A percentile compares a stretch with the other conserved stretches of the same genome.
phyloP scores from a whole-genome alignment of 148 eudicot genomes.

The Fagopyrum homotropicum region DNA sequence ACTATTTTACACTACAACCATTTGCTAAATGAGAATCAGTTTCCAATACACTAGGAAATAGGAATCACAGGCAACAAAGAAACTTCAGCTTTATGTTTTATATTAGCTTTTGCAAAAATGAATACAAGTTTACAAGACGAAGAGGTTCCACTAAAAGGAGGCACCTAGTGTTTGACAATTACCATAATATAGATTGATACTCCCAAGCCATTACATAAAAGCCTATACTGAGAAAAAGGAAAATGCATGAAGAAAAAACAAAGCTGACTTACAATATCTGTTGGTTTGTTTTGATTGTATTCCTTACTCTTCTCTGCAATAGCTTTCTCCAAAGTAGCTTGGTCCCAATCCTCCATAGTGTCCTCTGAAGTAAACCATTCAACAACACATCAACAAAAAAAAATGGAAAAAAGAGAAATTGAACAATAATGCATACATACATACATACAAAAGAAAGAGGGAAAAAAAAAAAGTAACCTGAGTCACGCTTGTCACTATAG shows the following conservation, averaged over 20 bases:
- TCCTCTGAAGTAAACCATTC: slow-evolving; percentile 23
- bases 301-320: slow-evolving; percentile 68
- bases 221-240: neutral
- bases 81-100: neutral
- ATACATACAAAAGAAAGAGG: too few relatives aligned
- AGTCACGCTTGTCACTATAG: slow-evolving; percentile 63
- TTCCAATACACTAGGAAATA: neutral
- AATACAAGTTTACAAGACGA: neutral
- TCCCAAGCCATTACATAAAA: neutral
- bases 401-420: neutral
- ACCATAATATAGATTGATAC: neutral
- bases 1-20: neutral
- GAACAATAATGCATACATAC: neutral
- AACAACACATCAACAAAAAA: slow-evolving; percentile 2
- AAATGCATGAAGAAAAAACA: neutral
- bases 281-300: slow-evolving; percentile 81
- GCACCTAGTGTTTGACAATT: neutral
- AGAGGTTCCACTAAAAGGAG: neutral
- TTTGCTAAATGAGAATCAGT: neutral
- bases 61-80: neutral
- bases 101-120: neutral
- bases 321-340: slow-evolving; percentile 70
- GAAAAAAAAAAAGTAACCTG: slow-evolving; percentile 27
- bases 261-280: slow-evolving; percentile 54
- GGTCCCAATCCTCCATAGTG: slow-evolving; percentile 90